Base-by-base conservation (phyloP, 2,329 filamentous ascomycete genomes). In the Lasiodiplodia gonubiensis region DNA sequence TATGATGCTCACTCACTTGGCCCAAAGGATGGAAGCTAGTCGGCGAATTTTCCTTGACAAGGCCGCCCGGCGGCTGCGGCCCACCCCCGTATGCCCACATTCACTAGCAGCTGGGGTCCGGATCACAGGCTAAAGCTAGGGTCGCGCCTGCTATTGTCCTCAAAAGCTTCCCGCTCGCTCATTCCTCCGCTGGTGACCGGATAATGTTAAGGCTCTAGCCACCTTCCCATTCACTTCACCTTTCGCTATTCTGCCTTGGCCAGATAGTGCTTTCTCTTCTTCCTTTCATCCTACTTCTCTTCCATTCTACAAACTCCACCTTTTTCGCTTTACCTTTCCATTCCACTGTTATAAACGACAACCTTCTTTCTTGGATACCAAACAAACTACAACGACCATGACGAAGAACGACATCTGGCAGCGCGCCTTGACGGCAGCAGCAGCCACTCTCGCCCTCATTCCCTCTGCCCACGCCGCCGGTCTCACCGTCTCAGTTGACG, bases 341-440 rank as follows among this genome's bases (percentile, higher is more conserved):
- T 42, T 21, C 8, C 30, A 35, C 52, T 12, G 8, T 35, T 18
- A 35, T 33, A 11, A 18, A n/a, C 21, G 23, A 11, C 16, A 5
- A 49, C 39, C n/a, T 23, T 61, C 25, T 61, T 42, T 59, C 39
- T 59, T 59, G 33, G 37, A 59, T 21, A 42, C 33, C 53, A 30
- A n/a, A 42, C 12, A n/a, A 12, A 46, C 37, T 21, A 46, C 11
- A 23, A 35, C 21, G 11, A 16, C 3, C 54, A 61, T 57, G n/a
- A 37, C 12, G 33, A 25, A 48, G 27, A 35, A 35, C 52, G n/a
- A 18, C 35, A 10, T 49, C 39, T 48, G 39, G 39, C 57, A 61
- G 57, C 25, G 39, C 57, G 57, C 57, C 57, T 61, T 61, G 57
- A 61, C 12, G 57, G 57, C 57, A 61, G 39, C 57, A 21, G 39